Conservation (phyloP, 2,329 filamentous ascomycete species). For the Aspergillus ochraceoroseus region DNA sequence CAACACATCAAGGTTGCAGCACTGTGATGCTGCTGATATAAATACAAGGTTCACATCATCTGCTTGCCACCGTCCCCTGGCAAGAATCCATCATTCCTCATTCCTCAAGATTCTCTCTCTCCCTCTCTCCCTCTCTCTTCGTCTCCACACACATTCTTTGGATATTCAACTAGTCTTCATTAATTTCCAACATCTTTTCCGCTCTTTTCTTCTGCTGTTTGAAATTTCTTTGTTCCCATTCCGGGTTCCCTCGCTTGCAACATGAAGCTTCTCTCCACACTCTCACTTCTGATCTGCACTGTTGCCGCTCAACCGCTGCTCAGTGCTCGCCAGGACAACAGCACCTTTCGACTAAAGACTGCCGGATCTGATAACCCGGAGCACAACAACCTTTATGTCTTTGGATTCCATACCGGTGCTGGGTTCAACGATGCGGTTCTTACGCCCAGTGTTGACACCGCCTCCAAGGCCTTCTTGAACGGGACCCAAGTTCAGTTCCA, state of each 20-base stretch:
- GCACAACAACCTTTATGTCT: slow-evolving; percentile 38
- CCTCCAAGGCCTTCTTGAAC: slow-evolving; percentile 31
- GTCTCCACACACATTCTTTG: slow-evolving; percentile 9
- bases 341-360: slow-evolving; percentile 35
- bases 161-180: neutral
- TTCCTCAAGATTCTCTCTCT: neutral
- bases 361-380: slow-evolving; percentile 22
- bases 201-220: slow-evolving; percentile 2
- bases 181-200: slow-evolving; percentile 6
- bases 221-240: neutral
- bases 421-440: slow-evolving; percentile 39
- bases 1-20: too few relatives aligned
- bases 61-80: neutral
- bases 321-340: slow-evolving; percentile 17
- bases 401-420: slow-evolving; percentile 41
- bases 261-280: slow-evolving; percentile 29
- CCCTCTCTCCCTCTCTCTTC: too few relatives aligned
- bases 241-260: slow-evolving; percentile 9
- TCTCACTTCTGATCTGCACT: slow-evolving; percentile 29
- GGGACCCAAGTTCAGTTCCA: slow-evolving; percentile 32
- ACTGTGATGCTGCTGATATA: too few relatives aligned
- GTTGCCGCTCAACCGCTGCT: slow-evolving; percentile 26
- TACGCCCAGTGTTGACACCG: slow-evolving; percentile 20
- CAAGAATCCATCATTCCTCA: slow-evolving; percentile 6
- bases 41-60: too few relatives aligned